Evolutionary conservation across 352 stramenopile genomes (phyloP), one percentile per base, ranked within the genome.

Genomic region (Elongisporangium prolatum): DNA sequence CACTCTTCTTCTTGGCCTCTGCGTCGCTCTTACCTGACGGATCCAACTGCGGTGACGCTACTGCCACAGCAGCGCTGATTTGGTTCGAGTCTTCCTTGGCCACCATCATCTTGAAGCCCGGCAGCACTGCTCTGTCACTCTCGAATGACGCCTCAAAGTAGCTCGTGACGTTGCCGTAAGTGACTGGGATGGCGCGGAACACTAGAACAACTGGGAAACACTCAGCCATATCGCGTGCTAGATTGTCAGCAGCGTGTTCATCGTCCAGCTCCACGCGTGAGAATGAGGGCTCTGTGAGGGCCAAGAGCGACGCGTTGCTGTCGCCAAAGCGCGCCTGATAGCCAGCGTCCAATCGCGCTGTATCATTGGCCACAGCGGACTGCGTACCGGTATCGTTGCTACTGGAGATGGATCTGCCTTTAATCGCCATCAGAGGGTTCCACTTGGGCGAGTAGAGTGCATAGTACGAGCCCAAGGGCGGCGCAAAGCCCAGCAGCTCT

Each of bases 31-130:
- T 40, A 9, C 28, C 14, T 40, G 28, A 13, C 28, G 8, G 28
- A 40, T 14, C 16, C 21, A 34, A n/a, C 2, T 22, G 10, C 1
- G 72, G 51, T 52, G 67, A 49, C 18, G 55, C 51, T 55, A 25
- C 60, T 0, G 44, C 60, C 11, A 18, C 21, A 10, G 64, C 11
- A 6, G 69, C 65, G 1, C 22, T 58, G 28, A 77, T 13, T 14
- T 72, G 54, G 16, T 50, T 56, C 47, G 79, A 65, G 47, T 72
- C 66, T 37, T 86, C 67, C 50, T 82, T 86, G 37, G 77, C 66
- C 20, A 89, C 64, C 21, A 93, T 71, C 25, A 95, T 76, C 64
- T 92, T 93, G 67, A 95, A 95, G 17, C 86, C 86, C 3, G 86
- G 86, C 28, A 95, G 68, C 22, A 91, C 71, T 1, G 76, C 68